phyloP scores from a whole-genome alignment of 805 yeast genomes.

The Ogataea kodamae region DNA sequence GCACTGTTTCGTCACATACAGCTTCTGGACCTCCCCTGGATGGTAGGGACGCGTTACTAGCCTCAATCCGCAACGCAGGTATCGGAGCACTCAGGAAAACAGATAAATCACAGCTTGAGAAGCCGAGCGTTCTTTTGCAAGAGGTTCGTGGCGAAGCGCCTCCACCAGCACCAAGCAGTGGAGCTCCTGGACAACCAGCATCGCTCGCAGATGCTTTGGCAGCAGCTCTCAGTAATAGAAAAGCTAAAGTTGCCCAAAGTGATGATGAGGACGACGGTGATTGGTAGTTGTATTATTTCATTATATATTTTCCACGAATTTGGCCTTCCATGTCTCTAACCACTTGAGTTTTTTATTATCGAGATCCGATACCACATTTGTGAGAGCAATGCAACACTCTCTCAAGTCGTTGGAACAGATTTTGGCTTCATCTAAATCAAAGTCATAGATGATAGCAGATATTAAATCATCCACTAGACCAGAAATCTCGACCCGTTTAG shows the following conservation, averaged over 20 bases:
- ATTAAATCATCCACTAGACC: conserved; percentile 55
- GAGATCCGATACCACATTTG: conserved; percentile 40
- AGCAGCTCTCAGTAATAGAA: conserved; percentile 78
- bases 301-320: conserved; percentile 33
- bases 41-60: conserved; percentile 76
- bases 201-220: conserved; percentile 83
- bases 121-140: conserved; percentile 67
- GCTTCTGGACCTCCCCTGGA: conserved; percentile 33
- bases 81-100: conserved; percentile 65
- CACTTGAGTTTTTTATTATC: conserved; percentile 58
- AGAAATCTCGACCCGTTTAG: conserved; percentile 40
- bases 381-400: conserved; percentile 27
- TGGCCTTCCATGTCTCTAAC: conserved; percentile 51
- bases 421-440: conserved; percentile 37
- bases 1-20: too few relatives aligned
- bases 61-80: conserved; percentile 83
- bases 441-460: conserved; percentile 49
- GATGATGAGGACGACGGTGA: conserved; percentile 86
- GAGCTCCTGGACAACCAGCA: conserved; percentile 49
- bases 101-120: conserved; percentile 80
- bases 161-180: conserved; percentile 28
- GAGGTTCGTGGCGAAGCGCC: conserved; percentile 67
- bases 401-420: conserved; percentile 13
- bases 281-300: conserved; percentile 38
- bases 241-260: conserved; percentile 73